Percentiles rank a stretch among this genome's conserved stretches.
Conservation (phyloP, 228 moss, liverwort and hornwort genomes). For the Sphagnum fallax region DNA sequence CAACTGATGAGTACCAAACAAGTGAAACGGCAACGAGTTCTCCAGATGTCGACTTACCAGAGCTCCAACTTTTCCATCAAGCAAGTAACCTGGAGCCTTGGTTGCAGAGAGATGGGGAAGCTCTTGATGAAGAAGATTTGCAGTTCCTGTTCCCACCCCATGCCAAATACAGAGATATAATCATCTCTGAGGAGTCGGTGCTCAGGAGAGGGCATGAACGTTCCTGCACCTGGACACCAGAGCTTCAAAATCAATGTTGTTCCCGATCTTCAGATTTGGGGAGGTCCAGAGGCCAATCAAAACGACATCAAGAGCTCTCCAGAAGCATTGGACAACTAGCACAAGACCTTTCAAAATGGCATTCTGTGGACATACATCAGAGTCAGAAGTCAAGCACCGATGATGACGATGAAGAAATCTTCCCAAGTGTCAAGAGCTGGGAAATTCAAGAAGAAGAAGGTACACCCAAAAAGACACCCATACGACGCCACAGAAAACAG, state of each 20-base stretch:
- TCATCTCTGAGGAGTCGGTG: neutral
- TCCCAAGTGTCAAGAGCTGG: constrained; percentile 55
- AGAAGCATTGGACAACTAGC: constrained; percentile 5
- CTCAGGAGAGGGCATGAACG: too few relatives aligned
- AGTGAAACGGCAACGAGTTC: neutral
- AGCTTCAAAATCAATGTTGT: too few relatives aligned
- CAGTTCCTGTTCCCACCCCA: constrained; percentile 29
- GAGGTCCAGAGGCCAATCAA: neutral
- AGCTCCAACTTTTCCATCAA: constrained; percentile 33
- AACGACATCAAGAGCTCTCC: constrained; percentile 1
- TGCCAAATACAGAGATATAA: constrained; percentile 5
- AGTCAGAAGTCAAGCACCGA: too few relatives aligned
- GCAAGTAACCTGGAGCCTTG: constrained; percentile 29
- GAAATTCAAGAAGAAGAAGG: constrained; percentile 28
- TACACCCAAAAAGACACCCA: constrained; percentile 4
- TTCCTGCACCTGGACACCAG: too few relatives aligned
- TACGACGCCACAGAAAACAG: constrained; percentile 11
- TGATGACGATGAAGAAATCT: constrained; percentile 45
- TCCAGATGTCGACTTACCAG: constrained; percentile 3
- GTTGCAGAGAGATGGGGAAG: constrained; percentile 24
- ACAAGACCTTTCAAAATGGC: neutral
- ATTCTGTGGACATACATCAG: neutral
- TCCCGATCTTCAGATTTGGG: neutral
- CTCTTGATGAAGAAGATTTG: constrained; percentile 36
- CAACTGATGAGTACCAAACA: neutral